Conservation (phyloP, 108 stramenopile genomes). For the Skeletonema costatum region DNA sequence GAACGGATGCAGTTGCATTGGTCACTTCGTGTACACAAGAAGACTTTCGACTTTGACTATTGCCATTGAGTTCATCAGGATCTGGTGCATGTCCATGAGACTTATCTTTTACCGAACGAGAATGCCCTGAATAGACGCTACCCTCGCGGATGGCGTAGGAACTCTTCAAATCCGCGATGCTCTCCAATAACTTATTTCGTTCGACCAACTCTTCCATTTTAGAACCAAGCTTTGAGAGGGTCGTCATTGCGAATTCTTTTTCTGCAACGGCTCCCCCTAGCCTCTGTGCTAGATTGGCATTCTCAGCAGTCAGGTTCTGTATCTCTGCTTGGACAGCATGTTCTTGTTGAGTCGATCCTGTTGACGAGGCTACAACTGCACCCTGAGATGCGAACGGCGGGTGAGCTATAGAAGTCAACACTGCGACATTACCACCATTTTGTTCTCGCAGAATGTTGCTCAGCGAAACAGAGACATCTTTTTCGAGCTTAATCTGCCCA, state of each 20-base stretch:
- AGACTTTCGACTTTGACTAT: background rate
- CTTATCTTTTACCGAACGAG: background rate
- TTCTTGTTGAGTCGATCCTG: background rate
- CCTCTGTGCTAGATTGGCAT: conserved; percentile 27
- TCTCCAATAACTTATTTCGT: conserved; percentile 26
- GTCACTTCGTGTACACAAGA: background rate
- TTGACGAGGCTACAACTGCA: background rate
- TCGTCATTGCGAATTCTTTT: conserved; percentile 40
- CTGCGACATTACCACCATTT: background rate
- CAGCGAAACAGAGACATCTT: background rate
- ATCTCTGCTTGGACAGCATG: background rate
- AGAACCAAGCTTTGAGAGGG: conserved; percentile 19
- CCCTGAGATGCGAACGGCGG: background rate
- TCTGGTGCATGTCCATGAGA: background rate
- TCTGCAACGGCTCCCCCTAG: conserved; percentile 33
- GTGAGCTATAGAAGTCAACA: background rate
- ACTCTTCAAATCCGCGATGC: conserved; percentile 23
- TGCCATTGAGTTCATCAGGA: conserved; percentile 13
- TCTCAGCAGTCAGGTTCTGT: conserved; percentile 22
- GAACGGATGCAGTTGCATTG: background rate
- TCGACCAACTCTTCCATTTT: conserved; percentile 38
- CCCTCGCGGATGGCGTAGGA: background rate
- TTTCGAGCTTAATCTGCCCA: conserved; percentile 16
- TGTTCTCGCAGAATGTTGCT: too few species aligned
- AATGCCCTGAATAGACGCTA: conserved; percentile 5